Conservation (phyloP, 2,329 filamentous ascomycete species). For the Alternaria triticimaculans region DNA sequence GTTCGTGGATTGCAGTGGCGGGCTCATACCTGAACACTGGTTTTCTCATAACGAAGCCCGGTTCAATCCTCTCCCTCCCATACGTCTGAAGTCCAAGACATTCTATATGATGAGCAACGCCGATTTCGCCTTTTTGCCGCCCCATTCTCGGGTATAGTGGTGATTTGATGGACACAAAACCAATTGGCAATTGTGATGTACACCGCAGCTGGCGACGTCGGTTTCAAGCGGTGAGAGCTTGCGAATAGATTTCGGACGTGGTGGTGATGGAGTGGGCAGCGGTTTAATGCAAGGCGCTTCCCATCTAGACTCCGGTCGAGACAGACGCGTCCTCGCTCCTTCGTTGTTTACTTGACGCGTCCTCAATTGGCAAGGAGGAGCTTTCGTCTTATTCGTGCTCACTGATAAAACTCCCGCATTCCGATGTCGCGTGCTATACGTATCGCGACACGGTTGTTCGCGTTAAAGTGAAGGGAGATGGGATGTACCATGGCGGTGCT, state of each 20-base stretch:
- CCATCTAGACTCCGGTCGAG: neutral
- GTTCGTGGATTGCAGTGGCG: constrained; percentile 11
- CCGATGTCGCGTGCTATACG: neutral
- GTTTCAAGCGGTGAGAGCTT: neutral
- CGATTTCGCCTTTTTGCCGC: neutral
- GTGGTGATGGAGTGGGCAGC: neutral
- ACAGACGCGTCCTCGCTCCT: neutral
- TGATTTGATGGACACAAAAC: neutral
- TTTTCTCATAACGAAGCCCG: neutral
- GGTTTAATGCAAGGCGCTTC: neutral
- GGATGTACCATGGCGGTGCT: neutral
- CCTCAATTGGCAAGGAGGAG: neutral
- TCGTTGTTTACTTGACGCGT: neutral
- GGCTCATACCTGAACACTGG: constrained; percentile 1
- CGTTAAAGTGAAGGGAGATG: neutral
- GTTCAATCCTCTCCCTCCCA: neutral
- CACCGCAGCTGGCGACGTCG: neutral
- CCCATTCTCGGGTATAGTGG: neutral
- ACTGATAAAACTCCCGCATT: neutral
- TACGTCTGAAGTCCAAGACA: neutral
- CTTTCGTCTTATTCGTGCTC: neutral
- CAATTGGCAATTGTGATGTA: neutral
- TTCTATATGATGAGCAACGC: neutral
- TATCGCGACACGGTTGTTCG: neutral
- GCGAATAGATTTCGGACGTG: neutral